These are phyloP conservation scores for Corchorus olitorius DNA, from an alignment of 345 rosid species.

Conservation along the genomic window DNA sequence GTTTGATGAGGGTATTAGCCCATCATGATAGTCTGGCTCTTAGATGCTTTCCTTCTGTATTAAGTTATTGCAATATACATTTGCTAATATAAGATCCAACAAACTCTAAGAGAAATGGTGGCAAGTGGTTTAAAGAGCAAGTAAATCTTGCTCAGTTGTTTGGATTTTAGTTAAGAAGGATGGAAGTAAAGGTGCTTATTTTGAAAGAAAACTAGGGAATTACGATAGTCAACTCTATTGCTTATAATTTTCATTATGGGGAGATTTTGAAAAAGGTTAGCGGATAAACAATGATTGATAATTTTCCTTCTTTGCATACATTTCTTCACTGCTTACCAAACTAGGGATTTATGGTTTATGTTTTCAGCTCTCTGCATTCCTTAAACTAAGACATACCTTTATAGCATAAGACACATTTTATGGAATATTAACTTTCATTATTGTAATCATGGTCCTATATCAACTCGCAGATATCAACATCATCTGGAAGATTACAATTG, in stretches of 20 bases:
- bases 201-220: neutral
- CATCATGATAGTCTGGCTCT: neutral
- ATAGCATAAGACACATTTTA: slow-evolving; percentile 13
- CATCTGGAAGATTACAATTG: slow-evolving; percentile 76
- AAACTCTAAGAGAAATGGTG: neutral
- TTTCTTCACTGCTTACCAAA: neutral
- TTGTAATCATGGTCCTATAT: slow-evolving; percentile 24
- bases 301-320: neutral
- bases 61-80: neutral
- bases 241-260: neutral
- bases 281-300: neutral
- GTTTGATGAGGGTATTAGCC: neutral
- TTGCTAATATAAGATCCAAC: slow-evolving; percentile 5
- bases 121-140: neutral
- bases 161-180: neutral
- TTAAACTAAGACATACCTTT: slow-evolving; percentile 11
- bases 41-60: neutral
- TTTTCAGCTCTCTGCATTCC: neutral
- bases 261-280: neutral
- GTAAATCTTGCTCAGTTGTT: neutral
- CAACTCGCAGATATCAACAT: slow-evolving; percentile 50
- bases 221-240: neutral
- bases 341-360: neutral
- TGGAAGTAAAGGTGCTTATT: neutral
- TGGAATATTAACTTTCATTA: slow-evolving; percentile 10